phyloP scores from a whole-genome alignment of 306 rosid species.

The Vicia sativa region DNA sequence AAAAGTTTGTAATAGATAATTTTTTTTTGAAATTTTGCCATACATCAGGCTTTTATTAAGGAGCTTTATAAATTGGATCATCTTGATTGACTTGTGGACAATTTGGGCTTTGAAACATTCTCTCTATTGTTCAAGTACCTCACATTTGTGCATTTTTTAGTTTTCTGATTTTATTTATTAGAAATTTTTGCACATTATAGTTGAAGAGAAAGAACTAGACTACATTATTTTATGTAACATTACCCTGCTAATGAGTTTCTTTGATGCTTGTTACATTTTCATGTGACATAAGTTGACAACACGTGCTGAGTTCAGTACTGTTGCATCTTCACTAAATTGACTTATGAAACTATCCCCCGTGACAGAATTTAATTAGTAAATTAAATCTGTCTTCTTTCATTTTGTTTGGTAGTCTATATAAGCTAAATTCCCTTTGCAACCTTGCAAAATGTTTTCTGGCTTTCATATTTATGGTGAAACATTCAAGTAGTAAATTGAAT shows the following conservation, averaged over 20 bases:
- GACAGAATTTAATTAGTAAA: slow-evolving; percentile 12
- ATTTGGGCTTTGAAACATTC: slow-evolving; percentile 31
- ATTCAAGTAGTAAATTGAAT: slow-evolving; percentile 9
- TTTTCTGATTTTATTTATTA: slow-evolving; percentile 14
- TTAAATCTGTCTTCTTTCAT: slow-evolving; percentile 3
- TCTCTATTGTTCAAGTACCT: slow-evolving; percentile 21
- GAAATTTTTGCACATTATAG: not conserved
- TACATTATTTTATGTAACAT: slow-evolving; percentile 27
- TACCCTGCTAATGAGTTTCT: slow-evolving; percentile 27
- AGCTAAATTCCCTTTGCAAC: slow-evolving; percentile 18
- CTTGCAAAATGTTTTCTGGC: slow-evolving; percentile 25
- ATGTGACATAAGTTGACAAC: slow-evolving; percentile 16
- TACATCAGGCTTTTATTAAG: no score
- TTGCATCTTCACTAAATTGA: slow-evolving; percentile 30
- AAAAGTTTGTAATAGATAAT: not conserved
- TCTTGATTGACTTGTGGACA: slow-evolving; percentile 32
- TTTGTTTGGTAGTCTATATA: slow-evolving; percentile 28
- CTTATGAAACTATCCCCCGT: slow-evolving; percentile 5
- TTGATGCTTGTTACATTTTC: slow-evolving; percentile 18
- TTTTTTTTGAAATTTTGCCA: slow-evolving; percentile 3
- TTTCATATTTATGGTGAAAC: slow-evolving; percentile 75
- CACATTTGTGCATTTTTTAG: not conserved
- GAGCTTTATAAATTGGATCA: no score
- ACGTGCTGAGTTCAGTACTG: slow-evolving; percentile 14
- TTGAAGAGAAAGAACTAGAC: slow-evolving; percentile 28